A percentile compares a stretch with the other conserved stretches of the same genome.
These are phyloP conservation scores for Rhodamnia argentea DNA, from an alignment of 345 rosid genomes.

Conservation along the genomic window DNA sequence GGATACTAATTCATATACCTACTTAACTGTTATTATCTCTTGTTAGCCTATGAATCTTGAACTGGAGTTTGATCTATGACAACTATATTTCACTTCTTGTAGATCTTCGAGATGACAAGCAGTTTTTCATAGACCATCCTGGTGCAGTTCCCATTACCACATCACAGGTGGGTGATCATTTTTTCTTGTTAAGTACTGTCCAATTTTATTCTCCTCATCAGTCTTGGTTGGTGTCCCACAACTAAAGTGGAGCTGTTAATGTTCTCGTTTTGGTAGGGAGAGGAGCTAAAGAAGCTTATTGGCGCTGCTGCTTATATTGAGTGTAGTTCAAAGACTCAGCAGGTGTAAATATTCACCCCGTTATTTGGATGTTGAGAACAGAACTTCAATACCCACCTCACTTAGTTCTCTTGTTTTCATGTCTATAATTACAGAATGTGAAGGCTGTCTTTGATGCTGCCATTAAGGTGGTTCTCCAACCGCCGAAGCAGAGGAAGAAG, in stretches of 20 bases:
- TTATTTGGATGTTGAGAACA: background rate
- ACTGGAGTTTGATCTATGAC: background rate
- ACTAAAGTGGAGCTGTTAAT: background rate
- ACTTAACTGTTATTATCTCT: background rate
- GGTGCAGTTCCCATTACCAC: slow-evolving; percentile 9
- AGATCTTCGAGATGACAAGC: slow-evolving; percentile 15
- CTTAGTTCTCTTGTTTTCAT: background rate
- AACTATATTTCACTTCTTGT: background rate
- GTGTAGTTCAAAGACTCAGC: slow-evolving; percentile 17
- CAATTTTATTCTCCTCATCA: background rate
- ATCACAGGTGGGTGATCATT: slow-evolving; percentile 3
- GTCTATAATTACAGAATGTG: slow-evolving; percentile 24
- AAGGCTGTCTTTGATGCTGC: slow-evolving; percentile 51
- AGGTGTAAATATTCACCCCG: background rate
- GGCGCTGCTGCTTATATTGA: slow-evolving; percentile 10
- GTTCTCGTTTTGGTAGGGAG: slow-evolving; percentile 3
- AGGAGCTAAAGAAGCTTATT: slow-evolving; percentile 13
- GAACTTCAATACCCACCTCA: background rate
- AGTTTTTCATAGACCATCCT: slow-evolving; percentile 13
- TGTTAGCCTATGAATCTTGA: background rate
- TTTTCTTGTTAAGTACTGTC: background rate
- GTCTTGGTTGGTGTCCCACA: background rate
- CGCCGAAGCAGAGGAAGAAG: slow-evolving; percentile 42
- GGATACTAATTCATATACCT: background rate
- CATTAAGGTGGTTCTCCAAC: slow-evolving; percentile 46